These are phyloP conservation scores for Stromatinia cepivora DNA, from an alignment of 2,329 filamentous ascomycete genomes.

Conservation along the genomic window DNA sequence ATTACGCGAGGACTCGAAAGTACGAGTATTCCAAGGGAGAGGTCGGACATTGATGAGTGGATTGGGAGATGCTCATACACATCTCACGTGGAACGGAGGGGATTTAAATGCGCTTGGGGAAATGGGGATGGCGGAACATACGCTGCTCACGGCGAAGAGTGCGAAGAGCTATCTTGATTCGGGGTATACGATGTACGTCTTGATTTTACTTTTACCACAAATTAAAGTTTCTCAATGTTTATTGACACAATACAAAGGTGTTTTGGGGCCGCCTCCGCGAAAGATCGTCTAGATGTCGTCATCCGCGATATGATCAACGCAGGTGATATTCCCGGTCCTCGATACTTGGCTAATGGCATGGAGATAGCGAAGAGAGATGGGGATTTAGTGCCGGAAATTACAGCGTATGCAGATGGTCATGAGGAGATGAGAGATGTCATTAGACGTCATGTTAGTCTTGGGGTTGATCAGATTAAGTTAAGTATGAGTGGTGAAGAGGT, in stretches of 20 bases:
- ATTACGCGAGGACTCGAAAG: neutral
- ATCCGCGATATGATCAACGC: constrained; percentile 51
- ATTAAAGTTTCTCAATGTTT: too few species aligned
- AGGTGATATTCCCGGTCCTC: constrained; percentile 50
- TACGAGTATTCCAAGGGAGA: constrained; percentile 19
- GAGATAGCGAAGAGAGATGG: constrained; percentile 50
- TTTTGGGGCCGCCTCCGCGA: constrained; percentile 33
- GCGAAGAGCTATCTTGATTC: constrained; percentile 50
- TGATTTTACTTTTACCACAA: neutral
- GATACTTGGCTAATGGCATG: constrained; percentile 50
- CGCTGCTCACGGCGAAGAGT: constrained; percentile 25
- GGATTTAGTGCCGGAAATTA: constrained; percentile 45
- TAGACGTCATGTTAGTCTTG: constrained; percentile 42
- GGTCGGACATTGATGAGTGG: constrained; percentile 51
- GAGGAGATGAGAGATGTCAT: constrained; percentile 46
- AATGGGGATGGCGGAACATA: constrained; percentile 50
- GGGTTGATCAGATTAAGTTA: constrained; percentile 49
- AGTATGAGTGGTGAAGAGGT: constrained; percentile 43
- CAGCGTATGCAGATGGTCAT: constrained; percentile 43
- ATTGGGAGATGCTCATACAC: constrained; percentile 51
- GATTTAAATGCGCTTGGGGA: constrained; percentile 46
- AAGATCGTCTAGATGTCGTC: constrained; percentile 44
- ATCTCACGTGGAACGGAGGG: constrained; percentile 51
- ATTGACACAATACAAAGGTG: constrained; percentile 25
- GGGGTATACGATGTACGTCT: constrained; percentile 49